phyloP scores from a whole-genome alignment of 2,329 filamentous ascomycete species.

The Talaromyces rugulosus region DNA sequence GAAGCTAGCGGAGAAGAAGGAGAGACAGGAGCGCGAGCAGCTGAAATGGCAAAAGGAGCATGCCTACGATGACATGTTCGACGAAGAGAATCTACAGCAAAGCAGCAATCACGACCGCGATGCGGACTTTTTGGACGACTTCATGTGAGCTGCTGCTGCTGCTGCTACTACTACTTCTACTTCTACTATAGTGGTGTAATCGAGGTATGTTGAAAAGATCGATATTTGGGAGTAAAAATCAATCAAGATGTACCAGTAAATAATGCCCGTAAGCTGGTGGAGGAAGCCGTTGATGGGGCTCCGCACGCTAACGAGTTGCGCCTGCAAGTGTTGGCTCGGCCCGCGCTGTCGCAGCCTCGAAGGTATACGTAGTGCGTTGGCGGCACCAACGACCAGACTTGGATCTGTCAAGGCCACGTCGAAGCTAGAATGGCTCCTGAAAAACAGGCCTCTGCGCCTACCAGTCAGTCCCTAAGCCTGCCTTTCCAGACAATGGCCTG shows the following conservation, averaged over 20 bases:
- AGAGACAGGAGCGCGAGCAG: slow-evolving; percentile 72
- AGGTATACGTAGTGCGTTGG: neutral
- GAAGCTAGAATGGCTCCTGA: slow-evolving; percentile 10
- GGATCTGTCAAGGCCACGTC: neutral
- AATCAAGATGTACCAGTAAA: neutral
- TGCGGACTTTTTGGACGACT: slow-evolving; percentile 77
- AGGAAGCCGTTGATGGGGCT: neutral
- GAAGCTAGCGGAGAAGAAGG: slow-evolving; percentile 37
- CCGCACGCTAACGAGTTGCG: neutral
- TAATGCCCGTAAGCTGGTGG: neutral
- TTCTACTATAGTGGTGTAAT: neutral
- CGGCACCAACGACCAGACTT: neutral
- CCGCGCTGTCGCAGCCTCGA: neutral
- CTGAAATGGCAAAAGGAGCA: slow-evolving; percentile 96
- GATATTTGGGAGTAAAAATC: neutral
- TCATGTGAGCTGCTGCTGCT: slow-evolving; percentile 61
- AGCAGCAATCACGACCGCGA: slow-evolving; percentile 82
- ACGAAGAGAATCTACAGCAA: slow-evolving; percentile 70
- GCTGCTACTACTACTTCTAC: no score
- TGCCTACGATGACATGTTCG: slow-evolving; percentile 89
- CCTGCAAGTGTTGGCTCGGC: neutral
- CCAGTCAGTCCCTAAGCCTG: slow-evolving; percentile 8
- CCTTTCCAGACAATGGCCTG: slow-evolving; percentile 19
- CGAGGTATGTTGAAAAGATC: slow-evolving; percentile 1
- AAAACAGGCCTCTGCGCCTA: slow-evolving; percentile 6